Base-by-base conservation (phyloP, 2,329 filamentous ascomycete genomes). In the Reticulascus tulasneorum region DNA sequence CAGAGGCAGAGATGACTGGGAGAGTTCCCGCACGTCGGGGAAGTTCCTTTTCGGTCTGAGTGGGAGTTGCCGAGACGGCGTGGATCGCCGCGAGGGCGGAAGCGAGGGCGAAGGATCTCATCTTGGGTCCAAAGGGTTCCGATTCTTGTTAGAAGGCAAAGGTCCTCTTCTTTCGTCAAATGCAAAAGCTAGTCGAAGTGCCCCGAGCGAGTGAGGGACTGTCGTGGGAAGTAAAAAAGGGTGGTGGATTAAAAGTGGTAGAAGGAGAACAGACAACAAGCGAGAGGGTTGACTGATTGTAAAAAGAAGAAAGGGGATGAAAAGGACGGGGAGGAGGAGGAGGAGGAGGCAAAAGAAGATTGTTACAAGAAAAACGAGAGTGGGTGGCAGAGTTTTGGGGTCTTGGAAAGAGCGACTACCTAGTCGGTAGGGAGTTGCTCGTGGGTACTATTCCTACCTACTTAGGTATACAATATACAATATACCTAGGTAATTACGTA, bases 1-100 rank as follows among this genome's bases (percentile, higher is more conserved):
- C 75, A 15, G 71, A 75, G 32, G 63, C 71, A 1, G 69, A 69
- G 45, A 79, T 68, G 11, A 64, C 56, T 13, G 75, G 67, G 18
- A 76, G 48, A 32, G 59, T 58, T 44, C 66, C 66, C 35, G 75
- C 68, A 58, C 75, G 75, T 54, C 56, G 60, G 7, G 71, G 69
- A 15, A 67, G 59, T 45, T 71, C 56, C 36, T 63, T 65, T 41
- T 64, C 56, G 8, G 69, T 75, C 27, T 56, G 59, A 20, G 75
- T 77, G 32, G 77, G 75, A 9, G 60, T 62, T 36, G 73, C 73
- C 17, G 56, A 54, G 43, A 64, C 72, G 43, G 63, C 41, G 40
- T 55, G 56, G 42, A 67, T 51, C 49, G 67, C 66, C 47, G 69
- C 67, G 47, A 79, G 56, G 49, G 63, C 67, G 40, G 71, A 64